Percentiles rank a stretch among this genome's conserved stretches.
phyloP scores from a whole-genome alignment of 75 land plant genomes.

The Cupressus sempervirens region DNA sequence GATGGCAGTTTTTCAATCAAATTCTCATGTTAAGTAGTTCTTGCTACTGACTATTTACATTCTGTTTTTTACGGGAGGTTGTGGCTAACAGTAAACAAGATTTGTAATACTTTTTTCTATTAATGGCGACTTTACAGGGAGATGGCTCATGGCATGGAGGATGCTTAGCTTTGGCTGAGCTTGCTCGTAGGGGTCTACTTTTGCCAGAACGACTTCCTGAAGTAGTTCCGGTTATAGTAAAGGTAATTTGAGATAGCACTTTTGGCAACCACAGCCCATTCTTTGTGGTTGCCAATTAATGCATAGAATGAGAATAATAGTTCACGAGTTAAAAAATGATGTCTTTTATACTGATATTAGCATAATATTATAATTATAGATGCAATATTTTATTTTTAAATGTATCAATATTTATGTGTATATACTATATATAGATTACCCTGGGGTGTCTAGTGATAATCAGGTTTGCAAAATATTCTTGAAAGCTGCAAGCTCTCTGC shows the following conservation, averaged over 20 bases:
- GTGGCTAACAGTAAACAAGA: neutral
- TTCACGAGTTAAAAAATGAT: neutral
- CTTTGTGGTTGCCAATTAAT: neutral
- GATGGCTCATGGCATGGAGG: slow-evolving; percentile 99
- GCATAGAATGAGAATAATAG: neutral
- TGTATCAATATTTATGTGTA: neutral
- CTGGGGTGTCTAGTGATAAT: neutral
- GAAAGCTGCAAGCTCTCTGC: neutral
- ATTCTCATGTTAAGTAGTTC: neutral
- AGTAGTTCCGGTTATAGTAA: slow-evolving; percentile 82
- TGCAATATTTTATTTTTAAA: neutral
- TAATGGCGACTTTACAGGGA: slow-evolving; percentile 44
- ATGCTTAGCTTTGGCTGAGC: slow-evolving; percentile 96
- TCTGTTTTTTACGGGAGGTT: neutral
- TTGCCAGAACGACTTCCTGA: slow-evolving; percentile 77
- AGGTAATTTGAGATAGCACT: slow-evolving; percentile 39
- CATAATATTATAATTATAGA: neutral
- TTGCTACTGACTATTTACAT: neutral
- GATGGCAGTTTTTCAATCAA: neutral
- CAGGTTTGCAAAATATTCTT: neutral
- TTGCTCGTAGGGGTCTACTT: slow-evolving; percentile 96
- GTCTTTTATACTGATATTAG: neutral
- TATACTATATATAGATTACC: neutral
- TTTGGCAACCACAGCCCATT: neutral
- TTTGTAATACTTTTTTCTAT: neutral